Evolutionary conservation across 768 basidiomycete genomes (phyloP).

Genomic region (Termitomyces sp.): DNA sequence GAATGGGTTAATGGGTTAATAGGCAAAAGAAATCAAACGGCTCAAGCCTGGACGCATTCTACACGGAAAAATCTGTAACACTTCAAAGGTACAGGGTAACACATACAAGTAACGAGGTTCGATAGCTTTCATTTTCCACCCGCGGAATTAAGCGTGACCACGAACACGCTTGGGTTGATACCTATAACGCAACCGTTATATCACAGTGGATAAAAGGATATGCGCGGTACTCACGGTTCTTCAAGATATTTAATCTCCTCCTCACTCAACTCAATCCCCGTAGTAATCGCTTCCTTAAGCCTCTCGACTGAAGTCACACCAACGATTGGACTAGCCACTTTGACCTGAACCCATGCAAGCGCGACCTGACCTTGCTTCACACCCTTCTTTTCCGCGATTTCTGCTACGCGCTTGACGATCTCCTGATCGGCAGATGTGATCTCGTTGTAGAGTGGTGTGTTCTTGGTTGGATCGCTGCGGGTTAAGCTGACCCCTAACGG

Average conservation of each 20-base stretch:
- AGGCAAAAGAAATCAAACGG: too few relatives aligned
- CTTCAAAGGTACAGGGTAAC: not conserved
- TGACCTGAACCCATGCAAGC: conserved; percentile 37
- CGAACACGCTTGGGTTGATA: conserved; percentile 15
- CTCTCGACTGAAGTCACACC: conserved; percentile 20
- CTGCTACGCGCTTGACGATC: conserved; percentile 35
- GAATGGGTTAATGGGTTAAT: too few relatives aligned
- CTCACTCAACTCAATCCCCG: conserved; percentile 28
- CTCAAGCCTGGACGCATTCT: too few relatives aligned
- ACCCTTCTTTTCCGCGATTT: conserved; percentile 38
- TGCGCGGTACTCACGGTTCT: conserved; percentile 28
- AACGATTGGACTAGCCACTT: conserved; percentile 32
- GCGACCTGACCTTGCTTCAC: conserved; percentile 44
- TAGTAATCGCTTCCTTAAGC: conserved; percentile 17
- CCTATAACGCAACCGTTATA: not conserved
- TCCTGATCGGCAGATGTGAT: conserved; percentile 24
- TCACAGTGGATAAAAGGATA: not conserved
- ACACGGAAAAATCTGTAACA: too few relatives aligned
- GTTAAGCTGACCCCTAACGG: conserved; percentile 26
- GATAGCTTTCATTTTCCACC: not conserved
- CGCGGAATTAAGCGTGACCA: conserved; percentile 7
- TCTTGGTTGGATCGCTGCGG: conserved; percentile 15
- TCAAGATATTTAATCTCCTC: conserved; percentile 42
- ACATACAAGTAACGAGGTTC: not conserved
- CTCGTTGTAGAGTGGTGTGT: conserved; percentile 17